Evolutionary conservation across 257 asterid species (phyloP), one percentile per base, ranked within the genome.

Genomic region (Solanum medicagineum): DNA sequence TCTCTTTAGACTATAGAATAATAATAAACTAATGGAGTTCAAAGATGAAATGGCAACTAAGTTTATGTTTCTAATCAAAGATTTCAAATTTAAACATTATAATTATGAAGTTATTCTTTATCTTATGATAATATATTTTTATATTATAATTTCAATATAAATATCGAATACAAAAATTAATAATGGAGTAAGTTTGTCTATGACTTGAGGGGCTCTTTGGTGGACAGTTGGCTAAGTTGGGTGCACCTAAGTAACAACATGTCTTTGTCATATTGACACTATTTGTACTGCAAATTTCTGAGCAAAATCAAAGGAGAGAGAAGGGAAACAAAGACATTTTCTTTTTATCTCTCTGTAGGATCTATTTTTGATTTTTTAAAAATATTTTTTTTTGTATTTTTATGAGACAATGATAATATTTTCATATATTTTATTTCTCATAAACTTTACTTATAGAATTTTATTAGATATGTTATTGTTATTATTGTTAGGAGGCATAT

Each of bases 171-270:
- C 32, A 1, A 60, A 63, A 24, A 17, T 22, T 40, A 22, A 0
- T 22, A 8, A 10, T 55, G 19, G 22, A 32, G 77, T 32, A 8
- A 68, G 77, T 68, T 68, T 77, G 62, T 47, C 49, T 47, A 11
- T 77, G 47, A 77, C 83, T 77, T 77, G 14, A 51, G 47, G 20
- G 82, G 45, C 15, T 49, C 13, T 24, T 47, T 74, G 82, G 62
- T 49, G n/a, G 47, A 77, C 83, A 77, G 83, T 77, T 77, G 63
- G 63, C 83, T 51, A 51, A 77, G 83, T 77, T 77, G 65, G 83
- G 65, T 77, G 83, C 83, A 77, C 83, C 83, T 77, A 77, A 77
- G 63, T 16, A 51, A 51, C 42, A 49, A 49, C 6, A 77, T 26
- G 63, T 77, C 63, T 75, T 15, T 77, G 83, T 77, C 26, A 51